Conservation (phyloP, 2,329 filamentous ascomycete species). For the Fusarium subglutinans region DNA sequence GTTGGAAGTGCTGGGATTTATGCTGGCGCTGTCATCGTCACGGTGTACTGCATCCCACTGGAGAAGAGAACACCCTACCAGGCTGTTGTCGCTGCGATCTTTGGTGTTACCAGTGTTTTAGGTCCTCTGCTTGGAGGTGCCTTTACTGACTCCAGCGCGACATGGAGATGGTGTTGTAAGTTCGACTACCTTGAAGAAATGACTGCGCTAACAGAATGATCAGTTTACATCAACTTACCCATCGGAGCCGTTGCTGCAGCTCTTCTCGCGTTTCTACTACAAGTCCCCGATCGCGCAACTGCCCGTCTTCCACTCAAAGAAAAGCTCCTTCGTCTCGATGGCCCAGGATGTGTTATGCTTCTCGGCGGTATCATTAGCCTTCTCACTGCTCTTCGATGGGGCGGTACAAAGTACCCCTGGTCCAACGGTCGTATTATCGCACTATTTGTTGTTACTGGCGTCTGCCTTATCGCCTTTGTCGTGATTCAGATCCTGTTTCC, state of each 20-base stretch:
- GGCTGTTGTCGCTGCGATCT: constrained; percentile 40
- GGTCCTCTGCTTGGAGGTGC: constrained; percentile 44
- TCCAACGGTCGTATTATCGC: not conserved
- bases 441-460: not conserved
- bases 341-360: constrained; percentile 1
- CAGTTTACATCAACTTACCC: constrained; percentile 2
- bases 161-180: constrained; percentile 9
- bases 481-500: not conserved
- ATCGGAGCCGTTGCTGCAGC: not conserved
- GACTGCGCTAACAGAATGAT: not conserved
- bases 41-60: constrained; percentile 46
- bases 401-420: constrained; percentile 14
- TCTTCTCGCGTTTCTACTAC: not conserved
- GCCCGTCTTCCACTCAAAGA: not conserved
- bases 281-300: not conserved
- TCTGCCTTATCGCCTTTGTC: not conserved
- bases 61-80: constrained; percentile 36
- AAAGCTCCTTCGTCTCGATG: constrained; percentile 15
- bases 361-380: constrained; percentile 4
- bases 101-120: constrained; percentile 41
- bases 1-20: constrained; percentile 53
- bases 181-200: not conserved
- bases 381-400: constrained; percentile 21
- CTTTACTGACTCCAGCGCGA: constrained; percentile 30
- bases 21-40: constrained; percentile 2